Conservation (phyloP, 1,284 basidiomycete genomes). For the Ustilago shanxiensis region DNA sequence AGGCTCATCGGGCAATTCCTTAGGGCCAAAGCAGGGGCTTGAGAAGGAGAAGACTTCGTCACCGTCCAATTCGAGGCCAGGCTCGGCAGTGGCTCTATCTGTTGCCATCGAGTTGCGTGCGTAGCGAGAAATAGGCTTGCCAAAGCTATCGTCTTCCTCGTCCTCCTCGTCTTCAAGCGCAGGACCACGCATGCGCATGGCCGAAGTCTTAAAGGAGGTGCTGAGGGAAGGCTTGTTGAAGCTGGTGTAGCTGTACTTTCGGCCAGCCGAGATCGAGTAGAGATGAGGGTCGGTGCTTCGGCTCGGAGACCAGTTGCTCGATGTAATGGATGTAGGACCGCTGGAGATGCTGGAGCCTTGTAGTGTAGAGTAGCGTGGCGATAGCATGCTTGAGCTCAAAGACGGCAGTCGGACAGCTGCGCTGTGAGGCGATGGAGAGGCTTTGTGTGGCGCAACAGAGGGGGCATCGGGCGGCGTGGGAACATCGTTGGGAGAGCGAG, state of each 20-base stretch:
- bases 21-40: constrained; percentile 62
- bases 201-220: constrained; percentile 63
- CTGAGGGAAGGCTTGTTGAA: constrained; percentile 60
- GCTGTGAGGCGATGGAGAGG: constrained; percentile 33
- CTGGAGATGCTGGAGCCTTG: constrained; percentile 58
- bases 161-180: constrained; percentile 51
- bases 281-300: constrained; percentile 53
- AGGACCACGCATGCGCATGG: constrained; percentile 57
- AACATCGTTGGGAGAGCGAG: constrained; percentile 60
- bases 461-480: constrained; percentile 66
- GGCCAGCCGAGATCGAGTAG: constrained; percentile 53
- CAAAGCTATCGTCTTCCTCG: constrained; percentile 56
- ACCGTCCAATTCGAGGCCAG: constrained; percentile 47
- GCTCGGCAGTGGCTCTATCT: constrained; percentile 32
- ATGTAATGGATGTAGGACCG: constrained; percentile 48
- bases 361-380: constrained; percentile 42
- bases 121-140: constrained; percentile 30
- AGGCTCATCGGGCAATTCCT: constrained; percentile 49
- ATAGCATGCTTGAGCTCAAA: constrained; percentile 46
- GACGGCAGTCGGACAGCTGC: constrained; percentile 43
- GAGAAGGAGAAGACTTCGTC: constrained; percentile 65
- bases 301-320: constrained; percentile 55
- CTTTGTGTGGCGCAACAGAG: constrained; percentile 29
- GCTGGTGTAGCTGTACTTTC: constrained; percentile 52
- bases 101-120: constrained; percentile 26